Conservation (phyloP, 768 basidiomycete species). For the Mycena vulgaris region DNA sequence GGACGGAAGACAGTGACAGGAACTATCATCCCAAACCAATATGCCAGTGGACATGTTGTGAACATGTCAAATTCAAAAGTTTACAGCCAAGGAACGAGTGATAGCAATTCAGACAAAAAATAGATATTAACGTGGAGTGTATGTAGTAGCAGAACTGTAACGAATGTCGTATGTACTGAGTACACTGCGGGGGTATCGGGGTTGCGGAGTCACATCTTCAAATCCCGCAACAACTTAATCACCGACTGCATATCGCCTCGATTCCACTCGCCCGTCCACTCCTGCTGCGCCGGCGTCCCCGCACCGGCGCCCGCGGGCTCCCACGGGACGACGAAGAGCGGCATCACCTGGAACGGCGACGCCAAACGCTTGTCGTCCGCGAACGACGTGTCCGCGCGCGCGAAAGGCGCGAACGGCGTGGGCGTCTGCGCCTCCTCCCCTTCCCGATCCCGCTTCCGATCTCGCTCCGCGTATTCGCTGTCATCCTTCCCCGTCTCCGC, state of each 20-base stretch:
- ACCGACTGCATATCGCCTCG: constrained; percentile 28
- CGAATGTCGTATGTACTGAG: too few species aligned
- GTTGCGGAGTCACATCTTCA: too few species aligned
- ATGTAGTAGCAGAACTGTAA: too few species aligned
- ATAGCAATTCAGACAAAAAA: too few species aligned
- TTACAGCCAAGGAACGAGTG: too few species aligned
- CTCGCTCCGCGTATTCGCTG: not conserved
- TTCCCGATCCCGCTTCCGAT: too few species aligned
- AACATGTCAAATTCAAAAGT: too few species aligned
- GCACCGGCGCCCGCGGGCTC: constrained; percentile 2
- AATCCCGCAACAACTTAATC: constrained; percentile 15
- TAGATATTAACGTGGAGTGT: too few species aligned
- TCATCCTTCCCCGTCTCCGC: not conserved
- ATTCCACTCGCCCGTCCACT: constrained; percentile 37
- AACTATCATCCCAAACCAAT: too few species aligned
- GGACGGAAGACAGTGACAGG: too few species aligned
- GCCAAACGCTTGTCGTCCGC: constrained; percentile 17
- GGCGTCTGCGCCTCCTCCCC: not conserved
- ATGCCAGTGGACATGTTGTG: too few species aligned
- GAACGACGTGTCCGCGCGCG: not conserved
- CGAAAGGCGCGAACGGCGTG: not conserved
- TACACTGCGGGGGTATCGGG: too few species aligned
- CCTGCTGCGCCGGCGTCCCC: not conserved
- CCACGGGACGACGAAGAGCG: constrained; percentile 27
- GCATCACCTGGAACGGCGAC: constrained; percentile 26